Base-by-base conservation (phyloP, 2,329 filamentous ascomycete species). In the Sclerotinia spermophila region DNA sequence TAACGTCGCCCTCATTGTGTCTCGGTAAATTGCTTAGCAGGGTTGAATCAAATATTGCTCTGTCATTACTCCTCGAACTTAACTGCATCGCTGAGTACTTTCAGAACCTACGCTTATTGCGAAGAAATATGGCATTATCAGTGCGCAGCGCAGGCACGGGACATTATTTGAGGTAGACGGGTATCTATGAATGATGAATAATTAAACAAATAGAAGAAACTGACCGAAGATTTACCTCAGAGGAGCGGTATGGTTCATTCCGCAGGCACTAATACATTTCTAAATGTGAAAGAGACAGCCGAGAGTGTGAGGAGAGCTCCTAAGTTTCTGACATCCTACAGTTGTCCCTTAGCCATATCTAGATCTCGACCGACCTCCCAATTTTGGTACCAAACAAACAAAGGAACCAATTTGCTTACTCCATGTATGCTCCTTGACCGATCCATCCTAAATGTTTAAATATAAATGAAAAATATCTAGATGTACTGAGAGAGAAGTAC, bases 21-120 rank as follows among this genome's bases (percentile, higher is more conserved):
- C 13, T 51, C 17, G 45, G n/a, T 1, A 15, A 51, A 51, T 27
- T 27, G 5, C 2, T 48, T n/a, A 2, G 10, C n/a, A 48, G 45
- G 45, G 5, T 10, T 48, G 45, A 48, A 3, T 48, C n/a, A 0
- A 10, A 11, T 51, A 51, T 17, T 27, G 6, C 5, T 17, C 24
- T 15, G 5, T 15, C 2, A 5, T 51, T 51, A 5, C 48, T 51
- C 0, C 11, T 27, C 0, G 5, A 3, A 27, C 27, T 17, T 7
- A 5, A 7, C 15, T 51, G 11, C 27, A 1, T 51, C n/a, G 5
- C 10, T n/a, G 45, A 51, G 24, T 15, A 4, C n/a, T 51, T n/a
- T 51, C 5, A 17, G 48, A 6, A 0, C 15, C 27, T 0, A 7
- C 15, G 2, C 11, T 51, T 27, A 13, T 21, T 51, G 0, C 10